Evolutionary conservation across 768 basidiomycete genomes (phyloP).

Genomic region (Hydnum rufescens): DNA sequence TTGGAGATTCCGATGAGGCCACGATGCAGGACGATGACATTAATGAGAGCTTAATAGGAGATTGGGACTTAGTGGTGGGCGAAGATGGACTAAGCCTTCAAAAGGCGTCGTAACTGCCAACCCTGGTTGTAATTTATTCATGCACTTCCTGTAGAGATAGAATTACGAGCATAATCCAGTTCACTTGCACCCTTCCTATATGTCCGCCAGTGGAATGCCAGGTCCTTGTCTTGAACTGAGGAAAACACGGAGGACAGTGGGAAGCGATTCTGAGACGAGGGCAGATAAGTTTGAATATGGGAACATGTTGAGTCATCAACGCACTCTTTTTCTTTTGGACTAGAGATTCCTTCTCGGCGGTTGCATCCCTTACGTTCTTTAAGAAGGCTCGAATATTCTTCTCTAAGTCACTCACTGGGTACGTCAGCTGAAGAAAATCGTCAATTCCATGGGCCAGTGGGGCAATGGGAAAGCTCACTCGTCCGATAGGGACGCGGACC

Average conservation of each 20-base stretch:
- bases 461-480: slow-evolving; percentile 26
- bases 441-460: neutral
- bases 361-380: slow-evolving; percentile 48
- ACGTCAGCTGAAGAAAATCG: slow-evolving; percentile 34
- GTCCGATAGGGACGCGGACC: slow-evolving; percentile 64
- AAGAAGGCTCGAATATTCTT: slow-evolving; percentile 66
- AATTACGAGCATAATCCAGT: no score
- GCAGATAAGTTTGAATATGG: neutral
- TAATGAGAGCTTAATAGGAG: neutral
- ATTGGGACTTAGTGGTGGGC: neutral
- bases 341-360: slow-evolving; percentile 30
- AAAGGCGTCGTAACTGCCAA: neutral
- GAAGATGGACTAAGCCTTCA: neutral
- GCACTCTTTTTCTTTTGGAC: slow-evolving; percentile 32
- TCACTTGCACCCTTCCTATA: slow-evolving; percentile 8
- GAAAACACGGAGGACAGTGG: slow-evolving; percentile 58
- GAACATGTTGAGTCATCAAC: slow-evolving; percentile 6
- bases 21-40: neutral
- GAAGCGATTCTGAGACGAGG: slow-evolving; percentile 26
- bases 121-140: neutral
- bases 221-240: slow-evolving; percentile 76
- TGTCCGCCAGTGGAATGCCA: slow-evolving; percentile 71
- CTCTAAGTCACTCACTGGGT: slow-evolving; percentile 52
- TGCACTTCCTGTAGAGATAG: neutral
- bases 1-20: neutral